phyloP scores from a whole-genome alignment of 177 flowering plant genomes.

The Vitis hybrid region DNA sequence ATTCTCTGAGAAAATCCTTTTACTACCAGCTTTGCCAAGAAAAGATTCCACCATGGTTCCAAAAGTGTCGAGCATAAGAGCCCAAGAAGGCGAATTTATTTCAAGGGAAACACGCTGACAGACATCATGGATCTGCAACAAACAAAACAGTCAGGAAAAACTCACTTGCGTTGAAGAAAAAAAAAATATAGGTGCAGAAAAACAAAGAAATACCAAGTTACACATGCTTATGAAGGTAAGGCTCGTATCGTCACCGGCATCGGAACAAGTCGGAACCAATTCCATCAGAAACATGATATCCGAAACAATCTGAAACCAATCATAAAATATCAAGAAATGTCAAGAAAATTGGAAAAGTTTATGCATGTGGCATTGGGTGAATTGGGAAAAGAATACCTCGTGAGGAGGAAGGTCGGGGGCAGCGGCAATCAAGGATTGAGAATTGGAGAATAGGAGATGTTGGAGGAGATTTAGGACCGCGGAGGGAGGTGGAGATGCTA shows the following conservation, averaged over 20 bases:
- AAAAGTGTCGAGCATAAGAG: slow-evolving; percentile 46
- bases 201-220: slow-evolving; percentile 41
- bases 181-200: neutral
- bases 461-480: slow-evolving; percentile 48
- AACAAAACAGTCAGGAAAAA: neutral
- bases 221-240: slow-evolving; percentile 27
- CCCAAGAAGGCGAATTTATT: slow-evolving; percentile 55
- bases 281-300: slow-evolving; percentile 68
- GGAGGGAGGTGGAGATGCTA: slow-evolving; percentile 36
- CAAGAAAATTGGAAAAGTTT: neutral
- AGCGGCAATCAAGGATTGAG: slow-evolving; percentile 46
- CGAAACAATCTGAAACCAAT: slow-evolving; percentile 48
- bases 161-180: neutral
- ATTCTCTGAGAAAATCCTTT: slow-evolving; percentile 18
- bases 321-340: neutral
- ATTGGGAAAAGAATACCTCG: slow-evolving; percentile 41
- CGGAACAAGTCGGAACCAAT: slow-evolving; percentile 25
- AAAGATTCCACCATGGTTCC: slow-evolving; percentile 36
- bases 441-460: slow-evolving; percentile 54
- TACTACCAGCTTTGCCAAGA: slow-evolving; percentile 26
- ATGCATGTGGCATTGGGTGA: neutral
- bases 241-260: slow-evolving; percentile 13
- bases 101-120: slow-evolving; percentile 41
- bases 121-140: slow-evolving; percentile 53
- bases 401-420: slow-evolving; percentile 62